These are phyloP conservation scores for Aspergillus eucalypticola DNA, from an alignment of 2,329 filamentous ascomycete species.

Conservation along the genomic window DNA sequence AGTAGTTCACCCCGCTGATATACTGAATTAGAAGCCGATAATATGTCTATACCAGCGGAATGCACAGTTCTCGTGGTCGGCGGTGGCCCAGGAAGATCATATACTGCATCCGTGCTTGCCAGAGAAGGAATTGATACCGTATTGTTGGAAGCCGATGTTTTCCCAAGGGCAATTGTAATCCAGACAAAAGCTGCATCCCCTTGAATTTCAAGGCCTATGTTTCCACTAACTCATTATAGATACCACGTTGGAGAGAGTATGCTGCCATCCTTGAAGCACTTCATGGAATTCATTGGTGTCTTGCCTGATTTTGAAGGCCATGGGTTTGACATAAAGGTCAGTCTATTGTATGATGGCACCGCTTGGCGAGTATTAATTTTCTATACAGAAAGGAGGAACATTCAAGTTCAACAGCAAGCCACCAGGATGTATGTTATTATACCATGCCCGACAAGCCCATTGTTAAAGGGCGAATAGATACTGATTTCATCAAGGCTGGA, in stretches of 20 bases:
- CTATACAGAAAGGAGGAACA: too few relatives aligned
- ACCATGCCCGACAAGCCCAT: too few relatives aligned
- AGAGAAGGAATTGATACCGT: slow-evolving; percentile 50
- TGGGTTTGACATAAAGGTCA: slow-evolving; percentile 47
- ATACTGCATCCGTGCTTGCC: slow-evolving; percentile 45
- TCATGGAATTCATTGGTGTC: slow-evolving; percentile 49
- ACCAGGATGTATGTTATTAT: too few relatives aligned
- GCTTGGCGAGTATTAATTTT: too few relatives aligned
- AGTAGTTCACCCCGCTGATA: too few relatives aligned
- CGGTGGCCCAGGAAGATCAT: slow-evolving; percentile 51
- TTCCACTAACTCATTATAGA: too few relatives aligned
- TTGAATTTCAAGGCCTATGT: slow-evolving; percentile 15
- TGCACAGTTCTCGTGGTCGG: slow-evolving; percentile 47
- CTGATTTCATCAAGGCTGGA: too few relatives aligned
- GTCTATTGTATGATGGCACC: too few relatives aligned
- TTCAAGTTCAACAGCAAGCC: too few relatives aligned
- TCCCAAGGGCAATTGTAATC: slow-evolving; percentile 30
- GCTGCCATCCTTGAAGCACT: slow-evolving; percentile 43
- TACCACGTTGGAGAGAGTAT: slow-evolving; percentile 44
- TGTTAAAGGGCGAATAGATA: too few relatives aligned
- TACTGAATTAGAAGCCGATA: too few relatives aligned
- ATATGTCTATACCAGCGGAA: neutral
- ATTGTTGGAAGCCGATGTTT: slow-evolving; percentile 48
- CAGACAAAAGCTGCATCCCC: neutral
- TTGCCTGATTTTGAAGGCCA: slow-evolving; percentile 39